Conservation (phyloP, 2,329 filamentous ascomycete genomes). For the Neofusicoccum sp. region DNA sequence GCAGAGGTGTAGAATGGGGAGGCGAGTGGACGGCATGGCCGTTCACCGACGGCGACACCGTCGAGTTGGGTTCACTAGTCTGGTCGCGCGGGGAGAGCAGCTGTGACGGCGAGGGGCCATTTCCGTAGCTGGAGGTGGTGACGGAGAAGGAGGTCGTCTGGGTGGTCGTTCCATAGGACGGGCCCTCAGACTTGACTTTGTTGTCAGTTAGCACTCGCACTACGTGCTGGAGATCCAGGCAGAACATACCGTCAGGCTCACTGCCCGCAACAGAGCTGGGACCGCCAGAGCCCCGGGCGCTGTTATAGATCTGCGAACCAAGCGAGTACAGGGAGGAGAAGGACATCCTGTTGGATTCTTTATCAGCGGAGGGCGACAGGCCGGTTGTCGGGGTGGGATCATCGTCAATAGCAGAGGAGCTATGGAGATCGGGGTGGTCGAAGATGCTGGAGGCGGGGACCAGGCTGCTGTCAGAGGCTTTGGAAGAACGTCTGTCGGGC, state of each 20-base stretch:
- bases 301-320: conserved; percentile 56
- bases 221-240: neutral
- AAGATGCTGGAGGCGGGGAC: neutral
- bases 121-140: conserved; percentile 45
- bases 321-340: conserved; percentile 72
- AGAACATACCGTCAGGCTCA: conserved; percentile 43
- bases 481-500: conserved; percentile 41
- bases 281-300: conserved; percentile 52
- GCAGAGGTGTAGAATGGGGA: neutral
- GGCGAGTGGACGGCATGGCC: neutral
- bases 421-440: conserved; percentile 26
- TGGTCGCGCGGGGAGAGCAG: conserved; percentile 34
- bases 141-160: conserved; percentile 45
- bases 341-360: conserved; percentile 64
- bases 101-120: conserved; percentile 40
- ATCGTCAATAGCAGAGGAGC: conserved; percentile 51
- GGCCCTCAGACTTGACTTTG: conserved; percentile 27
- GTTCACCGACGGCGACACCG: neutral
- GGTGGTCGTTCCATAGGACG: conserved; percentile 38
- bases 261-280: conserved; percentile 45
- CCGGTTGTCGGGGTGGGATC: conserved; percentile 42
- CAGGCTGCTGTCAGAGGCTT: conserved; percentile 42
- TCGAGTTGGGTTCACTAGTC: conserved; percentile 10
- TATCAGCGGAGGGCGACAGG: conserved; percentile 46
- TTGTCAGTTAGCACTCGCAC: conserved; percentile 20